Conservation (phyloP, 257 asterid species). For the Apocynum venetum region DNA sequence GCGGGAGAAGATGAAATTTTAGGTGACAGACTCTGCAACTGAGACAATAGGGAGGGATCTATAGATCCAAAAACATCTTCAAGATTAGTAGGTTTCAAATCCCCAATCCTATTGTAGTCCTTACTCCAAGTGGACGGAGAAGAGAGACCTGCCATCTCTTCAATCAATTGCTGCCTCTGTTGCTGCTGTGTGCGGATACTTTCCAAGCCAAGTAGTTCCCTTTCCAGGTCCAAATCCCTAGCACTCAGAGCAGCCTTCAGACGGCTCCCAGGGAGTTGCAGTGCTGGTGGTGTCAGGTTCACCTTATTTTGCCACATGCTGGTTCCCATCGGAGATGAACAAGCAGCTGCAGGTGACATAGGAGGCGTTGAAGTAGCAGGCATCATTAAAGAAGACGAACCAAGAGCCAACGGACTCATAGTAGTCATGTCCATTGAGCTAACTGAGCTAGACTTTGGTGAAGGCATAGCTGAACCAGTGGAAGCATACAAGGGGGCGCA, state of each 20-base stretch:
- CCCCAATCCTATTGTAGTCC: slow-evolving; percentile 43
- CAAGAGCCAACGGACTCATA: slow-evolving; percentile 51
- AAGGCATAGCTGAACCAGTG: slow-evolving; percentile 83
- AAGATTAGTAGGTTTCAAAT: slow-evolving; percentile 62
- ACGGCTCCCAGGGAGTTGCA: slow-evolving; percentile 80
- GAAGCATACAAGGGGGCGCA: slow-evolving; percentile 77
- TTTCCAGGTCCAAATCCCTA: slow-evolving; percentile 50
- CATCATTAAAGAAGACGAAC: slow-evolving; percentile 38
- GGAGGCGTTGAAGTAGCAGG: slow-evolving; percentile 52
- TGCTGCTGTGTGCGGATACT: slow-evolving; percentile 50
- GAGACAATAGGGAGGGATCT: slow-evolving; percentile 55
- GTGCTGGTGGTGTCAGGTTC: slow-evolving; percentile 54
- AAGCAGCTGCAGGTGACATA: slow-evolving; percentile 45
- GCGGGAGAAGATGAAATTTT: slow-evolving; percentile 28
- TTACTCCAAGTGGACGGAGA: slow-evolving; percentile 45
- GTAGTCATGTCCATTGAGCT: slow-evolving; percentile 40
- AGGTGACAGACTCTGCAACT: slow-evolving; percentile 54
- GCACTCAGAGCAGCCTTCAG: slow-evolving; percentile 55
- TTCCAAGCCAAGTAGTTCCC: slow-evolving; percentile 55
- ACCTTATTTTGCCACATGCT: slow-evolving; percentile 59
- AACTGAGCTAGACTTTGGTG: slow-evolving; percentile 50
- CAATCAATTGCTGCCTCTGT: slow-evolving; percentile 51
- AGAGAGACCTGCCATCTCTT: slow-evolving; percentile 64
- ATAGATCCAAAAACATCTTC: slow-evolving; percentile 72
- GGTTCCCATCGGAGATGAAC: slow-evolving; percentile 66